Conservation (phyloP, 2,329 filamentous ascomycete genomes). For the Xylaria sp. region DNA sequence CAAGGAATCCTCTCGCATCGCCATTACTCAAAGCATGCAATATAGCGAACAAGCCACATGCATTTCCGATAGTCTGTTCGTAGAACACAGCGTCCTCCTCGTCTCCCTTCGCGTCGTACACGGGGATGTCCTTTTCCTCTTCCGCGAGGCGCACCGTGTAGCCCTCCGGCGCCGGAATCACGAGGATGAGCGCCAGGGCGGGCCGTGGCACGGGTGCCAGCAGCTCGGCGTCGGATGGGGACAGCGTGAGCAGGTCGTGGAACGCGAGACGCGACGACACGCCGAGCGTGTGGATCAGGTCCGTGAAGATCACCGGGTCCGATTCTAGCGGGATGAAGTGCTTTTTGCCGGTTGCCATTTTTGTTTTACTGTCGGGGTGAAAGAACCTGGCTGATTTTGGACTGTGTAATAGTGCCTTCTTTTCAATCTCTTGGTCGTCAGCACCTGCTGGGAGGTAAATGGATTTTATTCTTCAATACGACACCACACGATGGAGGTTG, state of each 20-base stretch:
- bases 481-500: no score
- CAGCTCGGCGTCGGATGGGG: slow-evolving; percentile 26
- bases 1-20: slow-evolving; percentile 25
- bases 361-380: neutral
- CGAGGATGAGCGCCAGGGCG: slow-evolving; percentile 82
- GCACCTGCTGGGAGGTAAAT: no score
- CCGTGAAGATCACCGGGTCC: slow-evolving; percentile 37
- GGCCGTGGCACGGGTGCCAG: slow-evolving; percentile 32
- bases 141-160: slow-evolving; percentile 81
- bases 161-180: slow-evolving; percentile 83
- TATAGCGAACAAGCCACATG: slow-evolving; percentile 32
- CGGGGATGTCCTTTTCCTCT: slow-evolving; percentile 62
- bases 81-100: slow-evolving; percentile 33
- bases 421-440: no score
- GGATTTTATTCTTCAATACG: no score
- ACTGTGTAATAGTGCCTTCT: neutral
- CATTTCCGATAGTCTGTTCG: slow-evolving; percentile 35
- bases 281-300: slow-evolving; percentile 36
- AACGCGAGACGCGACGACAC: slow-evolving; percentile 31
- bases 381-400: neutral
- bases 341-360: slow-evolving; percentile 27
- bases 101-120: slow-evolving; percentile 63
- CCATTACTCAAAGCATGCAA: slow-evolving; percentile 37
- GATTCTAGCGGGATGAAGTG: slow-evolving; percentile 39
- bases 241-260: slow-evolving; percentile 37